Evolutionary conservation across 805 yeast species (phyloP).

Genomic region (Kuraishia capsulata): DNA sequence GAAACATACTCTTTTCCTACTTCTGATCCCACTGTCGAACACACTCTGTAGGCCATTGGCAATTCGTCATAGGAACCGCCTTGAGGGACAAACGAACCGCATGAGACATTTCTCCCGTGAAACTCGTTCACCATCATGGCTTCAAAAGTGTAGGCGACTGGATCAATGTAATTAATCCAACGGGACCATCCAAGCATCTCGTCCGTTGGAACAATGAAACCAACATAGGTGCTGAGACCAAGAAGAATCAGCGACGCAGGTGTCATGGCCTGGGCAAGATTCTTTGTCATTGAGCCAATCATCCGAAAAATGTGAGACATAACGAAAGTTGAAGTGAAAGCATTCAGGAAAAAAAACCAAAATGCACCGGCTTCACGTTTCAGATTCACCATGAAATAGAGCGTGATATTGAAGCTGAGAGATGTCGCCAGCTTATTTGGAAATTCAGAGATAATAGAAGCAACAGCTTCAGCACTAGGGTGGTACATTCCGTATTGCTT

Average conservation of each 20-base stretch:
- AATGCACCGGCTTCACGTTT: conserved; percentile 45
- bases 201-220: conserved; percentile 35
- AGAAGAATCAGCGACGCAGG: conserved; percentile 32
- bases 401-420: conserved; percentile 35
- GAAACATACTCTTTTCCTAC: conserved; percentile 40
- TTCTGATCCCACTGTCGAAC: conserved; percentile 47
- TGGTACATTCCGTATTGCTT: conserved; percentile 48
- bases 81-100: conserved; percentile 30
- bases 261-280: conserved; percentile 32
- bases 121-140: conserved; percentile 38
- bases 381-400: conserved; percentile 47
- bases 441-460: conserved; percentile 43
- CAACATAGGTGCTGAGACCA: conserved; percentile 31
- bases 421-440: conserved; percentile 38
- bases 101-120: conserved; percentile 25
- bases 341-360: conserved; percentile 41
- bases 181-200: conserved; percentile 41
- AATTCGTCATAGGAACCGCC: conserved; percentile 28
- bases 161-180: conserved; percentile 39
- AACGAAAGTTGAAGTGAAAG: conserved; percentile 32
- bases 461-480: conserved; percentile 51
- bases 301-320: conserved; percentile 46
- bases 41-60: conserved; percentile 21
- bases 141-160: conserved; percentile 35
- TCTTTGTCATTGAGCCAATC: conserved; percentile 25